Evolutionary conservation across 805 yeast species (phyloP), one percentile per base, ranked within the genome.

Genomic region (Helenozyma baotianmanensis): DNA sequence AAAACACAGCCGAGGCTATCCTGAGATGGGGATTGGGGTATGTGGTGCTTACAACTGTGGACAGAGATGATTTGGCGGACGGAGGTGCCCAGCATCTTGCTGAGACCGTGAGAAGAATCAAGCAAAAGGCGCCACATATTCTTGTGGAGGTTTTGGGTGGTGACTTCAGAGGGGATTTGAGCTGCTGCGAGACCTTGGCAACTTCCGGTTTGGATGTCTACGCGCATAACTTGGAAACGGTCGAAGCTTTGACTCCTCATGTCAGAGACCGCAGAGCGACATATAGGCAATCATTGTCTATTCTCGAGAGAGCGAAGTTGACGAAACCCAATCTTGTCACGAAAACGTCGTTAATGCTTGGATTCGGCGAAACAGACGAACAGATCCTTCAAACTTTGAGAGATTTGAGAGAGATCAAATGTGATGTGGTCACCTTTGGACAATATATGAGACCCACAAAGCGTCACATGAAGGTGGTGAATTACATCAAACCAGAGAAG

Each of bases 381-480:
- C 97, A 92, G 61, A 58, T 92, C 9, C 56, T 79, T 54, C 80
- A 77, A 44, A 80, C 97, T 0, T 57, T 92, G 50, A 69, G 60
- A 41, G 95, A 86, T 55, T 67, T 94, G 46, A 75, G 97, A 42
- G 77, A 64, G 13, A 74, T 81, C 27, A 64, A 72, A 7, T 92
- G 95, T 58, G 97, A 92, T 53, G 95, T 92, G 30, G 96, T 92
- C 12, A 92, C 99, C 0, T 92, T 92, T 62, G 99, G 99, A 23
- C 99, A 92, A 63, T 92, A 92, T 60, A 92, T 92, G 97, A 76
- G 98, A 57, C 99, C 99, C 27, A 92, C 99, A 2, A 92, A 85
- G 62, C 80, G 98, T 54, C 99, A 92, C 60, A 88, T 92, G 94
- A 89, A 89, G 65, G 99, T 92, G 26, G 96, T 86, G 9, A 97